Evolutionary conservation across 441 rosid species (phyloP), one percentile per base, ranked within the genome.

Genomic region (Pelargonium citronellum): DNA sequence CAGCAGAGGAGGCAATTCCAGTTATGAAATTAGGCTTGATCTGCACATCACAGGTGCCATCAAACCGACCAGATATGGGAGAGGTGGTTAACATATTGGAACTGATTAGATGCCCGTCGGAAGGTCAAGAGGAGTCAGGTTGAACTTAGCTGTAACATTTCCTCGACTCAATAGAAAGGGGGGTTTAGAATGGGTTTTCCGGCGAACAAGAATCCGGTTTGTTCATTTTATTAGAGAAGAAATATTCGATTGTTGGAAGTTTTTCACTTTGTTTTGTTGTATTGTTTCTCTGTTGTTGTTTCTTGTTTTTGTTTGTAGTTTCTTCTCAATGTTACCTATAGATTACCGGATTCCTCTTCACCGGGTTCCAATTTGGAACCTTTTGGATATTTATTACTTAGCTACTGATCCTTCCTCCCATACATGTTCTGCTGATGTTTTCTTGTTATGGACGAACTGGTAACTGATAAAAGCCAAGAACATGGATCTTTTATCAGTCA

Each of bases 41-140:
- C 61, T 93, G 98, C 81, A 91, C 97, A 0, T 91, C 96, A 44
- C 98, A 91, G 65, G 97, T 93, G 57, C 98, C 97, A 41, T 93
- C 98, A n/a, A 89, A 91, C 83, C 83, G 98, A 70, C 98, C 96
- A 1, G 94, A 93, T 37, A 91, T 93, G 98, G 91, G 85, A 16
- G 98, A 93, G 80, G 97, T 89, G 13, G 93, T 89, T 69, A 91
- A 91, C 73, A 93, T 93, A 71, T 76, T 91, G 91, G 96, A 92
- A 74, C 75, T 91, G 75, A 88, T 93, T 77, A 87, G 95, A 76
- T 91, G 98, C 70, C 95, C 98, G 70, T 89, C 92, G 43, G 97
- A 89, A 75, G 94, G 91, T 66, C 87, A 86, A 70, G 96, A 84
- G 71, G 92, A 89, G 64, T 78, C 77, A 79, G 84, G 79, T 47